A percentile compares a stretch with the other conserved stretches of the same genome.
phyloP scores from a whole-genome alignment of 1,284 basidiomycete species.

The Amylostereum areolatum region DNA sequence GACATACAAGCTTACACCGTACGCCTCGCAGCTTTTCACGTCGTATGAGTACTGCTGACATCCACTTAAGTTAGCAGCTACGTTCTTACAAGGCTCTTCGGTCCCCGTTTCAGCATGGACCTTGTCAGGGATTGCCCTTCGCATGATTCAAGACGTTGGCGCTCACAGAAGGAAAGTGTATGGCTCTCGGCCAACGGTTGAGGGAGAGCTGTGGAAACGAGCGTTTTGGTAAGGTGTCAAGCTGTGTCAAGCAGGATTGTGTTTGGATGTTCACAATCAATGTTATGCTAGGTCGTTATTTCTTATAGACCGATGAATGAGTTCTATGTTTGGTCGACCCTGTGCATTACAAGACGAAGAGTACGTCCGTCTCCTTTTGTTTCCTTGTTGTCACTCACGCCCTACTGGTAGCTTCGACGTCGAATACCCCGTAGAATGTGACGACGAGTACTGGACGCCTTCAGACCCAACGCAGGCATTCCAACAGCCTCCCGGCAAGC shows the following conservation, averaged over 20 bases:
- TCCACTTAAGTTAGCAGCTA: slow-evolving; percentile 21
- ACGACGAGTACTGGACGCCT: slow-evolving; percentile 56
- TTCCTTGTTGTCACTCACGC: neutral
- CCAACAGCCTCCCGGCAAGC: slow-evolving; percentile 38
- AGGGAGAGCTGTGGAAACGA: slow-evolving; percentile 51
- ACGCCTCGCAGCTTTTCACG: neutral
- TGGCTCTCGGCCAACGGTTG: slow-evolving; percentile 19
- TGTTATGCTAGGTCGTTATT: slow-evolving; percentile 47
- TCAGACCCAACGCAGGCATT: slow-evolving; percentile 34
- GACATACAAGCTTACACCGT: slow-evolving; percentile 59
- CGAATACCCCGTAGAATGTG: slow-evolving; percentile 50
- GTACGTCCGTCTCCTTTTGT: slow-evolving; percentile 31
- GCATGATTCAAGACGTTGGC: slow-evolving; percentile 38
- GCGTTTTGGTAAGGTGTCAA: slow-evolving; percentile 54
- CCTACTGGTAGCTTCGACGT: slow-evolving; percentile 41
- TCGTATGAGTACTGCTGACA: neutral
- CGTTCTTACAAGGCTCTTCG: slow-evolving; percentile 36
- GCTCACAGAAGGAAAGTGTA: slow-evolving; percentile 31
- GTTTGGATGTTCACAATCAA: neutral
- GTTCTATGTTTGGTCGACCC: slow-evolving; percentile 70
- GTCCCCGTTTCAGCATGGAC: slow-evolving; percentile 46
- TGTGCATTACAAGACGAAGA: slow-evolving; percentile 82
- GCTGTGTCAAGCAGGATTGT: neutral
- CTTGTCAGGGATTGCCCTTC: slow-evolving; percentile 41
- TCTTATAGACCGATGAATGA: slow-evolving; percentile 54